These are phyloP conservation scores for Jimgerdemannia lactiflua DNA, from an alignment of 192 early-diverging fungal genomes.

Conservation along the genomic window DNA sequence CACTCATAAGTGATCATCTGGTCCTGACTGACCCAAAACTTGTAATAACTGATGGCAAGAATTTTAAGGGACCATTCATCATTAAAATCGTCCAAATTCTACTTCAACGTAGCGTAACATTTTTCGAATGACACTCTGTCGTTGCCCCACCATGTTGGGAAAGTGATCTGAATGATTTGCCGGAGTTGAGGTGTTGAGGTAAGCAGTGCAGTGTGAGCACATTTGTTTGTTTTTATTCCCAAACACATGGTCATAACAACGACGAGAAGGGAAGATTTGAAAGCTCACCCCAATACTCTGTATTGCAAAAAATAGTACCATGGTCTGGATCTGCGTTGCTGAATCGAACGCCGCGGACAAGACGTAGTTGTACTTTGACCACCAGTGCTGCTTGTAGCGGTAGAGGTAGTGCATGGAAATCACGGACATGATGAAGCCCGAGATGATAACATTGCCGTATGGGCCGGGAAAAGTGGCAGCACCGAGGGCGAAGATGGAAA, in stretches of 20 bases:
- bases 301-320: conserved; percentile 49
- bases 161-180: background rate
- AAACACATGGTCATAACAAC: background rate
- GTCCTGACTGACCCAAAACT: no score
- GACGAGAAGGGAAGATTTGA: background rate
- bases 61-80: background rate
- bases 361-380: conserved; percentile 68
- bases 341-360: conserved; percentile 60
- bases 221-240: background rate
- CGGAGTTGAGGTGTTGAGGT: no score
- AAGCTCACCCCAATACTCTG: conserved; percentile 19
- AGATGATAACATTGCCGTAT: background rate
- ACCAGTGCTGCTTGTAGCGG: conserved; percentile 51
- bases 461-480: background rate
- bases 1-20: no score
- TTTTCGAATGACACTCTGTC: background rate
- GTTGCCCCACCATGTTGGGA: conserved; percentile 30
- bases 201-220: background rate
- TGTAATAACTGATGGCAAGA: background rate
- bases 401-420: conserved; percentile 50
- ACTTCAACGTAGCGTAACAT: background rate
- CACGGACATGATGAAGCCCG: background rate
- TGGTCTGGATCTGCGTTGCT: conserved; percentile 42
- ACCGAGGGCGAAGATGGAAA: conserved; percentile 27
- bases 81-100: background rate